Base-by-base conservation (phyloP, 2,329 filamentous ascomycete species). In the Mollisiaceae sp. region DNA sequence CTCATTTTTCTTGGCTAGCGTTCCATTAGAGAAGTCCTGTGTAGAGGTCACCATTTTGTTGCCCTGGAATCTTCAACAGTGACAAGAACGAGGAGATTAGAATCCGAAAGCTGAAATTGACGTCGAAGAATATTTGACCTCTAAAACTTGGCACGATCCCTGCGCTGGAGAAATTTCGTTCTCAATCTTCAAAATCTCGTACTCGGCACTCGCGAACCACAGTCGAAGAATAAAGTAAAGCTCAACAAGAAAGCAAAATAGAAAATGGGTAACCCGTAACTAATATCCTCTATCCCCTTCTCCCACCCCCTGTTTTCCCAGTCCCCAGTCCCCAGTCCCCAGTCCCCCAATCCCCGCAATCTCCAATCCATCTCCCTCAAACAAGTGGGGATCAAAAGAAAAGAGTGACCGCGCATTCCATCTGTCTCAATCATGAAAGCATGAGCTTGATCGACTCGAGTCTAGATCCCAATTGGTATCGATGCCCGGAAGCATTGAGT, bases 211-310 rank as follows among this genome's bases (percentile, higher is more conserved):
- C 8, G 15, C 9, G 6, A 32, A 14, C 18, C 2, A 12, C 27
- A n/a, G n/a, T 22, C 15, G 22, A 52, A 14, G 3, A 18, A 32
- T 32, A 54, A 32, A 6, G 22, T 3, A 14, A 18, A 35, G 32
- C 1, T 12, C 14, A 2, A 50, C 24, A 54, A 32, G 27, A 54
- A 54, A 4, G 15, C 24, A 35, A 27, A 27, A 54, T 14, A 32
- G 22, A 52, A 52, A 45, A 18, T 18, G 24, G 22, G 24, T 24
- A 54, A 35, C 22, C 18, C 50, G 22, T 35, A 32, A 54, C 22
- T 54, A 54, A 54, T 54, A 52, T 24, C 24, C 54, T 57, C 32
- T n/a, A n/a, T n/a, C 50, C n/a, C 50, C 36, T 35, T 2, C 24
- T 18, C 24, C 35, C 3, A 9, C 18, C 24, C 35, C 12, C 20